Evolutionary conservation across 2,329 filamentous ascomycete species (phyloP).

Genomic region (Claviceps africana): DNA sequence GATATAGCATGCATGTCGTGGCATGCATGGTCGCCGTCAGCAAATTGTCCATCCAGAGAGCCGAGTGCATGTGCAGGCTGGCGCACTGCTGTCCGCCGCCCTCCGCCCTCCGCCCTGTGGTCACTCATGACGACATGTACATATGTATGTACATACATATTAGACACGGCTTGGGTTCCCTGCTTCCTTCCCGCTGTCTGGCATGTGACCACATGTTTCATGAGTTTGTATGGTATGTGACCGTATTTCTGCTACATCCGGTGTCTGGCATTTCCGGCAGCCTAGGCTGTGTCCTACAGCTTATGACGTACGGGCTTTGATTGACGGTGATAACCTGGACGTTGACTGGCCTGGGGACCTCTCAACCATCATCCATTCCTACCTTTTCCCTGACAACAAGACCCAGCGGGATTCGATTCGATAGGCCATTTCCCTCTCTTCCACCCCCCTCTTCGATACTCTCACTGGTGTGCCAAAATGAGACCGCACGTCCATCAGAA

Average conservation of each 20-base stretch:
- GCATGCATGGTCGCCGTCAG: neutral
- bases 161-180: neutral
- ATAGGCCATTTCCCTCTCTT: too few species aligned
- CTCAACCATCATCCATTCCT: neutral
- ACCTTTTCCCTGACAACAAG: neutral
- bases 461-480: slow-evolving; percentile 1
- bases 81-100: too few species aligned
- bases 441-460: neutral
- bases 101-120: too few species aligned
- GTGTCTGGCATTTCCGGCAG: neutral
- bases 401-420: too few species aligned
- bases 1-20: too few species aligned
- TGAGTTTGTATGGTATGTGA: neutral
- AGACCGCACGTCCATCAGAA: neutral
- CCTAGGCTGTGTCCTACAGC: neutral
- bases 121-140: neutral
- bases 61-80: neutral
- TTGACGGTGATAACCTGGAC: neutral
- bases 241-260: neutral
- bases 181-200: neutral
- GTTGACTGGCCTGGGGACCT: neutral
- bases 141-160: too few species aligned
- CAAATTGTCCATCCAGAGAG: neutral
- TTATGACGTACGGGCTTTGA: neutral
- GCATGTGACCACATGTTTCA: neutral